Evolutionary conservation across 1,139 yeast genomes (phyloP), one percentile per base, ranked within the genome.

Genomic region (Hansenula lynferdii): DNA sequence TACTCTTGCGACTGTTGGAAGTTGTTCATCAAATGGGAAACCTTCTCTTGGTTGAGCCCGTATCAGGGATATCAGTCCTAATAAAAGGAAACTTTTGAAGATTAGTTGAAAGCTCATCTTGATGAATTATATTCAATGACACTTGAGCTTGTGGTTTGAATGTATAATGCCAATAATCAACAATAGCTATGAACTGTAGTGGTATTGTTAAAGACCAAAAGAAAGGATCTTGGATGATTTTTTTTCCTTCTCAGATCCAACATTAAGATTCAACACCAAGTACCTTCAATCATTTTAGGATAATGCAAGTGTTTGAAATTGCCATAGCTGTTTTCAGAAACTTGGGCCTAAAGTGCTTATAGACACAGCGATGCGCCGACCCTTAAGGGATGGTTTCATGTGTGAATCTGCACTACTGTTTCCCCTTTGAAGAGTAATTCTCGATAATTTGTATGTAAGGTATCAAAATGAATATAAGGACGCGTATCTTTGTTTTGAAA

Each of bases 1-100:
- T 15, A 77, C 75, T 42, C 95, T 71, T 5, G 96, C 97, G 11
- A 92, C 85, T 27, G 89, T 83, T 15, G 97, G 97, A 28, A 80
- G 70, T 61, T 92, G 98, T 55, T 80, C 79, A 48, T 74, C 64
- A 54, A 92, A 75, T 8, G 97, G 94, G 66, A 84, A 90, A 32
- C 90, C 89, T 42, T 78, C 72, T 45, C 75, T 73, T 2, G 80
- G 80, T 16, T 58, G 46, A 2, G 64, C 61, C 33, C 41, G 65
- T 67, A 33, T 26, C 20, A 31, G 7, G 11, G 34, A 22, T 16
- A 23, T 23, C 28, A 31, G 18, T 21, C 34, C 16, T 23, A 31
- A 17, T 17, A 31, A 6, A 22, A 30, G 7, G 15, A n/a, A 22
- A 10, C 33, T 14, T 22, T 20, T 30, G 15, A 30, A 21, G 7